Evolutionary conservation across 768 basidiomycete species (phyloP), one percentile per base, ranked within the genome.

Genomic region (Amylocystis lapponica): DNA sequence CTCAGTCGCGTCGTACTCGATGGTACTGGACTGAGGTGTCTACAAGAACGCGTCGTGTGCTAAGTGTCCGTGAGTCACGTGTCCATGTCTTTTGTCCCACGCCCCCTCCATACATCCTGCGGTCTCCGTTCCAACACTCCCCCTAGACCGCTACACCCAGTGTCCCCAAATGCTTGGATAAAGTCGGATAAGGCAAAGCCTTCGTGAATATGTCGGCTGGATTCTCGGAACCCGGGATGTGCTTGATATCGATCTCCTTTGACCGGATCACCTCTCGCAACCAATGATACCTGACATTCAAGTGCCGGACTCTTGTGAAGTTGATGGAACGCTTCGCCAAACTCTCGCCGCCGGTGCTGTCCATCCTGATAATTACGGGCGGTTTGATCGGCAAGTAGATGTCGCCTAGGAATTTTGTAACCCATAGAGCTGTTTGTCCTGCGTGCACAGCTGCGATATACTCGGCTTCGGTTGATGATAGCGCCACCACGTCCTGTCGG

Each of bases 391-490:
- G 39, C 27, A 40, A 16, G 17, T 27, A 40, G 6, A 40, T 26
- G 7, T 40, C 39, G 27, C 31, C 39, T 16, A 40, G 9, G 39
- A 40, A 40, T 6, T 40, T 40, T n/a, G 16, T 10, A 4, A 40
- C 4, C 39, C 39, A 40, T 30, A 27, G 4, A 2, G 26, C 39
- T 19, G 39, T 40, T 19, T 40, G 39, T 7, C 27, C 39, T 7
- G 27, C 39, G 27, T 40, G 39, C 16, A 42, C 41, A 3, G 30
- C 41, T 19, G 41, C 41, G 21, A 71, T 59, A 51, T 70, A 74
- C 56, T 75, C 72, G 0, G 69, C 66, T 48, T 76, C 69, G 4
- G 58, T 60, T 0, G 65, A 69, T 0, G 69, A 75, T 0, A 60
- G 49, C 0, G 74, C 53, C 16, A 72, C 57, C 1, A 59, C 58